These are phyloP conservation scores for Exsudoporus frostii DNA, from an alignment of 768 basidiomycete genomes.

Conservation along the genomic window DNA sequence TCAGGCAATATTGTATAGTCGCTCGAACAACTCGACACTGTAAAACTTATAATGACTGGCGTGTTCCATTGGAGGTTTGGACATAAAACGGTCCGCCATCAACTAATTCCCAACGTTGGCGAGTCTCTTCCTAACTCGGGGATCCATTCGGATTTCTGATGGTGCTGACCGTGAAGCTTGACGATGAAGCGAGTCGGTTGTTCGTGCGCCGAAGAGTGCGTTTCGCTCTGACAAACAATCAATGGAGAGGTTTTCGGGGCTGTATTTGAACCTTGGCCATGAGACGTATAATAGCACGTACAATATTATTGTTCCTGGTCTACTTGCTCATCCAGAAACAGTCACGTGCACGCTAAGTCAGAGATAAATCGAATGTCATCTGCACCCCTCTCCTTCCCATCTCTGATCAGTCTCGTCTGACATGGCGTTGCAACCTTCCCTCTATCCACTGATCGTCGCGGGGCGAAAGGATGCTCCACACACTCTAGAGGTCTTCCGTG, in stretches of 20 bases:
- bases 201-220: background rate
- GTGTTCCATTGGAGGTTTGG: background rate
- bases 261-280: background rate
- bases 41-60: background rate
- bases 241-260: background rate
- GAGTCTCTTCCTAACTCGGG: background rate
- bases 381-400: background rate
- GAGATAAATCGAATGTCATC: background rate
- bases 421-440: slow-evolving; percentile 80
- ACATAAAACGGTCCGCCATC: background rate
- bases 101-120: background rate
- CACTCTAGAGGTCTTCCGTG: slow-evolving; percentile 77
- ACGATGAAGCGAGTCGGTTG: background rate
- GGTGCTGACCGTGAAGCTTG: background rate
- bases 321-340: background rate
- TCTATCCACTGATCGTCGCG: slow-evolving; percentile 60
- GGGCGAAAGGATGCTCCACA: slow-evolving; percentile 63
- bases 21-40: background rate
- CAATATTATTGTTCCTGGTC: background rate
- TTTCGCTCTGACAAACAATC: background rate
- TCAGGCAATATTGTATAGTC: background rate
- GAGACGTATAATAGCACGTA: background rate
- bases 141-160: background rate
- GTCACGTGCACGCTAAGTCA: background rate
- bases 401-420: background rate